These are phyloP conservation scores for Starmerella bacillaris DNA, from an alignment of 805 yeast genomes.

Conservation along the genomic window DNA sequence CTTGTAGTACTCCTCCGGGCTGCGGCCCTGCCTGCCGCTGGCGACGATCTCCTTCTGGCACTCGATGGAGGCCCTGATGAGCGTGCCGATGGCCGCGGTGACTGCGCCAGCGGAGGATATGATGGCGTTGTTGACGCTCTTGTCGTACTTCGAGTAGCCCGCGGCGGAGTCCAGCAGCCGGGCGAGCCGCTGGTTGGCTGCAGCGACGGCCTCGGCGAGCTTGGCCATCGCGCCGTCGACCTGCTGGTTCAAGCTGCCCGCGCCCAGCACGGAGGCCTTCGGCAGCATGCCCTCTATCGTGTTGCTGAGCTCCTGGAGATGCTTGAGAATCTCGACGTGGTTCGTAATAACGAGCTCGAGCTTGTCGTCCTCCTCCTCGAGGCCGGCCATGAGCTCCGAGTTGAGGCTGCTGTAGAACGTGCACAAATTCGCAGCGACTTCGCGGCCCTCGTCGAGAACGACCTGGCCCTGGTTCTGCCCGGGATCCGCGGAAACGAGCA, in stretches of 20 bases:
- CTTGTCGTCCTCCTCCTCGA: conserved; percentile 34
- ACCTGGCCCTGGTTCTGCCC: conserved; percentile 1
- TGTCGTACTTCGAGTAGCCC: conserved; percentile 28
- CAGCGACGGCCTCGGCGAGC: conserved; percentile 52
- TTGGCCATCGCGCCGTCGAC: conserved; percentile 57
- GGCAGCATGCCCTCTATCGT: conserved; percentile 43
- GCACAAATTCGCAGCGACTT: conserved; percentile 43
- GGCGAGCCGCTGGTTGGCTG: conserved; percentile 44
- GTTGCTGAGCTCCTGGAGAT: conserved; percentile 39
- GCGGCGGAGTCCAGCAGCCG: conserved; percentile 31
- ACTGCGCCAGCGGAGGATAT: conserved; percentile 63
- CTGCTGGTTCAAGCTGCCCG: conserved; percentile 39
- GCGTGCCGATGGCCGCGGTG: conserved; percentile 54
- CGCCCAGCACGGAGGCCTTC: conserved; percentile 20
- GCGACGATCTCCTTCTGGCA: conserved; percentile 68
- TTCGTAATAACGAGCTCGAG: conserved; percentile 62
- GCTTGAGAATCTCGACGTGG: conserved; percentile 55
- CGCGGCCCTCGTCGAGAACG: conserved; percentile 36
- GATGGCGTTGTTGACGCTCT: conserved; percentile 59
- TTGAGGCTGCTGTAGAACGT: conserved; percentile 42
- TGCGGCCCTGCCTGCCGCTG: conserved; percentile 45
- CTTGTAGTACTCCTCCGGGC: conserved; percentile 60
- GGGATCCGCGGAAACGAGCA: conserved; percentile 46
- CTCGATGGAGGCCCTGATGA: conserved; percentile 59
- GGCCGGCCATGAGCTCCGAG: conserved; percentile 33